phyloP scores from a whole-genome alignment of 2,329 filamentous ascomycete genomes.

The Aplosporella prunicola region DNA sequence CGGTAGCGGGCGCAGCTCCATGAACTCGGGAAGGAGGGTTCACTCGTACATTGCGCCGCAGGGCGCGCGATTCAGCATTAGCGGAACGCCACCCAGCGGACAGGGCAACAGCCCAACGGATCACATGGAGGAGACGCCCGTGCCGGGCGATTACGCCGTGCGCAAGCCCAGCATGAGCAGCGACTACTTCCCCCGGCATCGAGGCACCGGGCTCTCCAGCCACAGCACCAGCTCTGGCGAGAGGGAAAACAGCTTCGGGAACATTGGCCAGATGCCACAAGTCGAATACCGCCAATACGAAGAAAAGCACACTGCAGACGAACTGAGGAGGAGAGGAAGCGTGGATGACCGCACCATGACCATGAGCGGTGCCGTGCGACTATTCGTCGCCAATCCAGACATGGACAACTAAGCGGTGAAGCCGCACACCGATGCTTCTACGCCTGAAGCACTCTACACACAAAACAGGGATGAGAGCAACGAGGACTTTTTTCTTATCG shows the following conservation, averaged over 20 bases:
- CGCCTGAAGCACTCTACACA: no score
- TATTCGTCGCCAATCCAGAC: conserved; percentile 84
- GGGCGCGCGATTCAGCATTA: conserved; percentile 40
- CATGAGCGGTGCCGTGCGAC: conserved; percentile 54
- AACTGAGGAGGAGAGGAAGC: conserved; percentile 66
- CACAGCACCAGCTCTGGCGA: conserved; percentile 35
- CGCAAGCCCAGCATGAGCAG: conserved; percentile 12
- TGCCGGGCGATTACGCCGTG: conserved; percentile 25
- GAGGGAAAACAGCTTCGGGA: conserved; percentile 46
- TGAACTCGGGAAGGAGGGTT: conserved; percentile 34
- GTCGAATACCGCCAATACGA: conserved; percentile 32
- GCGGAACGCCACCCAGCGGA: conserved; percentile 45
- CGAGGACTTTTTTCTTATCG: no score
- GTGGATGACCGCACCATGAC: conserved; percentile 76
- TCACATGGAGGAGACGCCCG: conserved; percentile 36
- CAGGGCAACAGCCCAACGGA: conserved; percentile 30
- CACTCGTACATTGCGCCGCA: conserved; percentile 29
- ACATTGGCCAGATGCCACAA: conserved; percentile 42
- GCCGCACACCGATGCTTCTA: no score
- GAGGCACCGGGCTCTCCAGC: conserved; percentile 32
- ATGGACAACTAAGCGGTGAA: conserved; percentile 35
- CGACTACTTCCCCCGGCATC: conserved; percentile 36
- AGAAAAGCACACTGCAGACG: conserved; percentile 45
- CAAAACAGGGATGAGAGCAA: conserved; percentile 8
- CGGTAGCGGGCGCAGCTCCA: conserved; percentile 63